Base-by-base conservation (phyloP, 768 basidiomycete species). In the Rhodotorula babjevae region DNA sequence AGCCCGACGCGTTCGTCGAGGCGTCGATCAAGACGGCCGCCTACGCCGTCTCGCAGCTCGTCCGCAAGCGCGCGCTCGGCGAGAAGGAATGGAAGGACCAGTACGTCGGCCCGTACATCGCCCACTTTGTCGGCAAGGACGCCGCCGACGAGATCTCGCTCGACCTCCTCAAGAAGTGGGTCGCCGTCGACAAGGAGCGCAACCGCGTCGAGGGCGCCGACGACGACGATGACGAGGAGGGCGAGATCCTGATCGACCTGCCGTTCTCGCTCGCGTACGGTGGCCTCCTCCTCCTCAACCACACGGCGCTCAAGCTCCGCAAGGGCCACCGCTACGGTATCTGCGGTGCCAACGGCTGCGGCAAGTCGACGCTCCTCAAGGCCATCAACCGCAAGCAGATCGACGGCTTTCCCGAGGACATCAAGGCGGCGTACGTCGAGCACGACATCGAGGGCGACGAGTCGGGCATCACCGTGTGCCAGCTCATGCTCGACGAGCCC, bases 201-300 rank as follows among this genome's bases (percentile, higher is more conserved):
- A 75, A 72, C 60, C 80, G 79, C 42, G 67, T 80, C 29, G 79
- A 81, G 74, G 84, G 82, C 44, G 81, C 83, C 52, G 83, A 81
- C 63, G 82, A 80, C 57, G 82, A 82, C 65, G 83, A 84, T 71
- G 83, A 85, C 46, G 88, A 87, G 68, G 92, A 91, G 81, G 93
- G 89, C 71, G 91, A 93, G 80, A 82, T 94, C 58, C 84, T 96
- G 59, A 93, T 93, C 79, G 89, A 98, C 80, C 93, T 93, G 2
- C 86, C 93, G 56, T 97, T 97, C 84, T 96, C 93, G 36, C 85
- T 97, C 72, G 93, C 95, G 29, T 97, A 97, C 80, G 95, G 95
- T 76, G 92, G 94, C 63, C 86, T 97, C 60, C 85, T 97, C 15
- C 87, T 98, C 73, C 87, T 97, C 75, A 97, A 95, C 58, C 94